Percentiles rank a stretch among this genome's conserved stretches.
Conservation (phyloP, 192 early-diverging fungal genomes). For the Entomortierella lignicola region DNA sequence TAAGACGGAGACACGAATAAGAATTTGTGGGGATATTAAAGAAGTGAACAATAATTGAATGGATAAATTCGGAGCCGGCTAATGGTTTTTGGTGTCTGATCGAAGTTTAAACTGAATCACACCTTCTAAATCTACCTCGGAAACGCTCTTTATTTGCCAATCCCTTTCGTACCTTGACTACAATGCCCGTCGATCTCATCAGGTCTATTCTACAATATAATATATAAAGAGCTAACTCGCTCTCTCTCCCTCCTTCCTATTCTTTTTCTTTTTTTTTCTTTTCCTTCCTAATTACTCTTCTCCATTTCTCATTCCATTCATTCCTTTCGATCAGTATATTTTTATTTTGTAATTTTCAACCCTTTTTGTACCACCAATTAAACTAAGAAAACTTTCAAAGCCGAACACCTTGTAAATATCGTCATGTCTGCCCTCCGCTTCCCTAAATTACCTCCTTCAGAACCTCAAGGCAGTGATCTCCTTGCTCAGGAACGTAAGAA, state of each 20-base stretch:
- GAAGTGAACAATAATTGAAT: not conserved
- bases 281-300: not conserved
- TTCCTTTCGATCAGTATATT: not conserved
- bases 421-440: conserved; percentile 61
- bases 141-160: conserved; percentile 32
- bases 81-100: not conserved
- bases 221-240: conserved; percentile 5
- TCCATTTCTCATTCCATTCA: not conserved
- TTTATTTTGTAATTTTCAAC: not conserved
- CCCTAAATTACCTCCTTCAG: conserved; percentile 50
- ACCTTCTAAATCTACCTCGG: not conserved
- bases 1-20: too few species aligned
- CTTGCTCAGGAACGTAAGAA: conserved; percentile 75
- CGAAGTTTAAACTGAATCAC: not conserved
- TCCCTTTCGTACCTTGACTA: not conserved
- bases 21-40: not conserved
- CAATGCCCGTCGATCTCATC: too few species aligned
- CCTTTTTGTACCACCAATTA: conserved; percentile 9
- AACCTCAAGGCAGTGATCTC: conserved; percentile 61
- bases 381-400: too few species aligned
- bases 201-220: not conserved
- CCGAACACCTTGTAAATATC: too few species aligned
- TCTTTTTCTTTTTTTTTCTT: not conserved
- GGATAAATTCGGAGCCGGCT: not conserved
- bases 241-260: not conserved